These are phyloP conservation scores for Eimeria tenella DNA, from an alignment of 169 alveolate genomes.

Conservation along the genomic window DNA sequence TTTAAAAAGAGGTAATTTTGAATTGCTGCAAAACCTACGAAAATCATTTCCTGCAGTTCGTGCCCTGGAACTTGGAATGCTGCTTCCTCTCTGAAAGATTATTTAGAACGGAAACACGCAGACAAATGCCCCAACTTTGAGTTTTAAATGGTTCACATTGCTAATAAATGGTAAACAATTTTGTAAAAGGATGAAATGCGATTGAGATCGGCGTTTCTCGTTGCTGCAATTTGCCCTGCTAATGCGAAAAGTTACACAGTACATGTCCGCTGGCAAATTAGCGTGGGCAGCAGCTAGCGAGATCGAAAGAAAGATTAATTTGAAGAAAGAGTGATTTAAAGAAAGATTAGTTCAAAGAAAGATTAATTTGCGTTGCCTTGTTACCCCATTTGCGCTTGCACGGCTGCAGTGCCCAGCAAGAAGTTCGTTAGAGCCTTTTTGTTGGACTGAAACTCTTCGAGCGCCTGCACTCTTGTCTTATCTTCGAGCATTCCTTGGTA, in stretches of 20 bases:
- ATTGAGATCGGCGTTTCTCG: not conserved
- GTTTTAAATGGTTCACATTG: not conserved
- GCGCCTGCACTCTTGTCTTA: not conserved
- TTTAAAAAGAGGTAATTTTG: not conserved
- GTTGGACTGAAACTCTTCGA: not conserved
- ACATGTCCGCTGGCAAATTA: too few species aligned
- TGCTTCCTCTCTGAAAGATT: not conserved
- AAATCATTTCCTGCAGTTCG: conserved; percentile 45
- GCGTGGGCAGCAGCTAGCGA: too few species aligned
- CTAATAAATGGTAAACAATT: not conserved
- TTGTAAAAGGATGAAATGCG: not conserved
- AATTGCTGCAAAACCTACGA: not conserved
- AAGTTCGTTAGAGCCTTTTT: conserved; percentile 28
- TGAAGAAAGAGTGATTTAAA: too few species aligned
- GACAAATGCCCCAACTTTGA: too few species aligned
- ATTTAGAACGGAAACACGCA: not conserved
- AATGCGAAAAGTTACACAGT: not conserved
- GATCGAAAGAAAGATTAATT: too few species aligned
- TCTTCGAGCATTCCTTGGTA: conserved; percentile 53
- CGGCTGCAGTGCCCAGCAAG: conserved; percentile 37
- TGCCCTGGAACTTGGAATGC: conserved; percentile 1
- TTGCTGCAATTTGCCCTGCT: not conserved
- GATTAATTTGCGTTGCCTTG: not conserved
- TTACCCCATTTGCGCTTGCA: conserved; percentile 17
- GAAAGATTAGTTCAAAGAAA: too few species aligned